phyloP scores from a whole-genome alignment of 805 yeast species.

The Lipomyces mesembrius region DNA sequence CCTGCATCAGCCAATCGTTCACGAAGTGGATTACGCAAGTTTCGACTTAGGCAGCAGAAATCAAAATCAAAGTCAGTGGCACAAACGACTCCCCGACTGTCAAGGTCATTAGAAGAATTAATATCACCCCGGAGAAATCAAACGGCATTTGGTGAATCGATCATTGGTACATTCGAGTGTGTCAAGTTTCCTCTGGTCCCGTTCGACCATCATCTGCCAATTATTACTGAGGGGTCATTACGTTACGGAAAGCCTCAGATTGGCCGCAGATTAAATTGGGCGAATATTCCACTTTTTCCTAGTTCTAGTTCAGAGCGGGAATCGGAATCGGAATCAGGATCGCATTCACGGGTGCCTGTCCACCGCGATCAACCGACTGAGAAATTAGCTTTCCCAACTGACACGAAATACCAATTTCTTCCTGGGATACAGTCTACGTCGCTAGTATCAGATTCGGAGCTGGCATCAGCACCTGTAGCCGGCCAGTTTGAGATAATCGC shows the following conservation, averaged over 20 bases:
- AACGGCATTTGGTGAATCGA: conserved; percentile 4
- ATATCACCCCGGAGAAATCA: neutral
- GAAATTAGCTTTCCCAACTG: neutral
- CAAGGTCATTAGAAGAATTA: neutral
- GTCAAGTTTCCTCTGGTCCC: neutral
- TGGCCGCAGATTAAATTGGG: neutral
- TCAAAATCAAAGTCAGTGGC: neutral
- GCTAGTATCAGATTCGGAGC: neutral
- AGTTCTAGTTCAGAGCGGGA: neutral
- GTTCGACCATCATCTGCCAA: neutral
- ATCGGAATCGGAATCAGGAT: neutral
- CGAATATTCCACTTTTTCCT: neutral
- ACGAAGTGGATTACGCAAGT: neutral
- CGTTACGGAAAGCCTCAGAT: neutral
- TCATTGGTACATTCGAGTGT: neutral
- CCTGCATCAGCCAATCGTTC: neutral
- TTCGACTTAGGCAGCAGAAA: neutral
- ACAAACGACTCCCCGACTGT: neutral
- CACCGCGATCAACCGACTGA: neutral
- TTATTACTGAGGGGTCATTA: neutral
- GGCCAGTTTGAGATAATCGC: neutral
- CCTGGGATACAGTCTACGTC: neutral
- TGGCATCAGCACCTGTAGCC: neutral
- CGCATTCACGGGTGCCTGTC: neutral
- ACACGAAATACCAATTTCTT: neutral